phyloP scores from a whole-genome alignment of 116 monocot genomes.

The Cymodocea nodosa region DNA sequence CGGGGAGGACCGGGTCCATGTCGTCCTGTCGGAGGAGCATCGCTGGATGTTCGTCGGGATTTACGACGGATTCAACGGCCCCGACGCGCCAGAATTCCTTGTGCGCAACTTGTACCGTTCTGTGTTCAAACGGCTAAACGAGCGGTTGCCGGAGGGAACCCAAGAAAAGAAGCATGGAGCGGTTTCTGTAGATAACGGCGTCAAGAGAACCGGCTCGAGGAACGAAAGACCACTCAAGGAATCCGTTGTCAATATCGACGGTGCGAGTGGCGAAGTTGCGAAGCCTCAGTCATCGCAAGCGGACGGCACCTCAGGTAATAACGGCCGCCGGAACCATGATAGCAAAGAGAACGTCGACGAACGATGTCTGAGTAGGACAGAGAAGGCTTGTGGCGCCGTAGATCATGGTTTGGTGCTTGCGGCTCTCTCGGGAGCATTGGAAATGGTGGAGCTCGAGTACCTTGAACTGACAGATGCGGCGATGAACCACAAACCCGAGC shows the following conservation, averaged over 20 bases:
- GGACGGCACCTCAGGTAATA: too few relatives aligned
- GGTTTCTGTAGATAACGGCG: too few relatives aligned
- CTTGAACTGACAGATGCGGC: constrained; percentile 45
- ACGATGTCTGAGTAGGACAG: not conserved
- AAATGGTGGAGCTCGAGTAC: constrained; percentile 32
- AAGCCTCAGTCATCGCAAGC: too few relatives aligned
- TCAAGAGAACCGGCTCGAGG: too few relatives aligned
- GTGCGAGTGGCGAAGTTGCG: not conserved
- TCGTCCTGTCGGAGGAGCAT: constrained; percentile 88
- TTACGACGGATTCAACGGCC: constrained; percentile 97
- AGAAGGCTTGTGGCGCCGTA: not conserved
- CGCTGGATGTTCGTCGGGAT: constrained; percentile 92
- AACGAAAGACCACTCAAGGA: not conserved
- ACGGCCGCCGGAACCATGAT: not conserved
- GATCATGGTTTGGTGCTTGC: constrained; percentile 39
- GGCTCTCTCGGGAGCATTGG: constrained; percentile 45
- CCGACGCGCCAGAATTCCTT: constrained; percentile 84
- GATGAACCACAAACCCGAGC: constrained; percentile 49
- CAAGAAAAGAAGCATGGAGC: not conserved
- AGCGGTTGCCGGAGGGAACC: constrained; percentile 32
- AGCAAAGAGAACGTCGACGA: constrained; percentile 3
- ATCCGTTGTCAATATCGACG: not conserved
- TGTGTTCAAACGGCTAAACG: constrained; percentile 41
- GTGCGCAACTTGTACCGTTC: constrained; percentile 51
- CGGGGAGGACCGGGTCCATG: constrained; percentile 87